Conservation (phyloP, 495 filamentous ascomycete species). For the Oidiodendron maius region DNA sequence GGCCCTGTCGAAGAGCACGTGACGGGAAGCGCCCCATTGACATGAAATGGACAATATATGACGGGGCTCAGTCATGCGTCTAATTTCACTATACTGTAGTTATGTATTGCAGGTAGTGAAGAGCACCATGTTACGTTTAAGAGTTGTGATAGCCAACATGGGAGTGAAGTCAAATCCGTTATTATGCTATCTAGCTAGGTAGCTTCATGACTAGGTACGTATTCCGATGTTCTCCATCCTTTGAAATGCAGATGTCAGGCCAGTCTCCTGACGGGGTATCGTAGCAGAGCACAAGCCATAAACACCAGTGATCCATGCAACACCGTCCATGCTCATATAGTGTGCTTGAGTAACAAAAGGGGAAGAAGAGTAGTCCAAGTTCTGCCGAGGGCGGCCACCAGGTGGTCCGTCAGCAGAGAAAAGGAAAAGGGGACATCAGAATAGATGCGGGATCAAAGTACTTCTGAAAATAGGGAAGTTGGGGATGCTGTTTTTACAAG, state of each 20-base stretch:
- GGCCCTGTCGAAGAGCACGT: no score
- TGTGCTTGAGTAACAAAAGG: conserved; percentile 3
- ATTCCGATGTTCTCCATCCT: not conserved
- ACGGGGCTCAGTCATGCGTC: no score
- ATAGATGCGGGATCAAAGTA: not conserved
- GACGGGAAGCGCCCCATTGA: no score
- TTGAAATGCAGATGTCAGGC: not conserved
- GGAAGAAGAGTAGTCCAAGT: conserved; percentile 9
- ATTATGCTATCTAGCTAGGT: conserved; percentile 2
- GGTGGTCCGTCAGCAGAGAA: not conserved
- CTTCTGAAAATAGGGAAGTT: not conserved
- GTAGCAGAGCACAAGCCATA: conserved; percentile 17
- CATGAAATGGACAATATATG: no score
- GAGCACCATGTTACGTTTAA: no score
- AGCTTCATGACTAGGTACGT: not conserved
- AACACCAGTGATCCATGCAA: conserved; percentile 20
- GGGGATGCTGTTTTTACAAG: conserved; percentile 4
- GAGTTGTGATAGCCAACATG: no score
- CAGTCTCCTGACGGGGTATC: conserved; percentile 15
- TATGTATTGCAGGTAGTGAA: no score
- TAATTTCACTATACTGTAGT: no score
- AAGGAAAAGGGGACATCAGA: not conserved
- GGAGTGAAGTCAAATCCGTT: conserved; percentile 3
- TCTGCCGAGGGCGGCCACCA: conserved; percentile 1
- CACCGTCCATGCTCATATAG: conserved; percentile 14